A percentile compares a stretch with the other conserved stretches of the same genome.
These are phyloP conservation scores for Exophiala sideris DNA, from an alignment of 2,329 filamentous ascomycete species.

Conservation along the genomic window DNA sequence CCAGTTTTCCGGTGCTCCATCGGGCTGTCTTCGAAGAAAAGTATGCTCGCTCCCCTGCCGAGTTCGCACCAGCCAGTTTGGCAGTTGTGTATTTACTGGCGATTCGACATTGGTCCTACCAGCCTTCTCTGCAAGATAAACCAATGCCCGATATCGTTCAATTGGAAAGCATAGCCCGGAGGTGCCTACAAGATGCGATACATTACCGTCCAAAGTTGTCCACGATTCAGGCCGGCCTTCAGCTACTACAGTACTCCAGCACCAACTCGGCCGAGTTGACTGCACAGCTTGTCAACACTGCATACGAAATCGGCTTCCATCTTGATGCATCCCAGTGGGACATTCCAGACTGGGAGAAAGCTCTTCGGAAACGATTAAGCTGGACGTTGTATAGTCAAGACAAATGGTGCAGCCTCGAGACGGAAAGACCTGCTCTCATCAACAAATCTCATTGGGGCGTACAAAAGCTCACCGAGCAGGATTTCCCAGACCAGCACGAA, in stretches of 20 bases:
- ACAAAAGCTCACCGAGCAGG: slow-evolving; percentile 39
- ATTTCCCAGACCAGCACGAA: slow-evolving; percentile 32
- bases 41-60: slow-evolving; percentile 33
- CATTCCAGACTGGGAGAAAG: slow-evolving; percentile 82
- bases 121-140: background rate
- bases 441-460: slow-evolving; percentile 74
- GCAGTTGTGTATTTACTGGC: slow-evolving; percentile 61
- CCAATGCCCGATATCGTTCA: background rate
- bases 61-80: slow-evolving; percentile 5
- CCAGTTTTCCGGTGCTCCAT: slow-evolving; percentile 47
- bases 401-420: slow-evolving; percentile 87
- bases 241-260: slow-evolving; percentile 43
- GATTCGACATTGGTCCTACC: slow-evolving; percentile 73
- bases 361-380: slow-evolving; percentile 76
- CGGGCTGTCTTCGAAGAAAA: slow-evolving; percentile 34
- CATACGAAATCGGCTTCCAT: slow-evolving; percentile 65
- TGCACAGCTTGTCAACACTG: slow-evolving; percentile 76
- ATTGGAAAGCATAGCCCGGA: slow-evolving; percentile 30
- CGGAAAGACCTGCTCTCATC: slow-evolving; percentile 79
- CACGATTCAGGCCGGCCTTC: slow-evolving; percentile 43
- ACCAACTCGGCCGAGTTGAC: slow-evolving; percentile 70
- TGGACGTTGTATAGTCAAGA: slow-evolving; percentile 95
- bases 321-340: slow-evolving; percentile 85
- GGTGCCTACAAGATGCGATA: background rate
- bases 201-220: slow-evolving; percentile 60